phyloP scores from a whole-genome alignment of 2,329 filamentous ascomycete genomes.

The Cyclaneusma minus region DNA sequence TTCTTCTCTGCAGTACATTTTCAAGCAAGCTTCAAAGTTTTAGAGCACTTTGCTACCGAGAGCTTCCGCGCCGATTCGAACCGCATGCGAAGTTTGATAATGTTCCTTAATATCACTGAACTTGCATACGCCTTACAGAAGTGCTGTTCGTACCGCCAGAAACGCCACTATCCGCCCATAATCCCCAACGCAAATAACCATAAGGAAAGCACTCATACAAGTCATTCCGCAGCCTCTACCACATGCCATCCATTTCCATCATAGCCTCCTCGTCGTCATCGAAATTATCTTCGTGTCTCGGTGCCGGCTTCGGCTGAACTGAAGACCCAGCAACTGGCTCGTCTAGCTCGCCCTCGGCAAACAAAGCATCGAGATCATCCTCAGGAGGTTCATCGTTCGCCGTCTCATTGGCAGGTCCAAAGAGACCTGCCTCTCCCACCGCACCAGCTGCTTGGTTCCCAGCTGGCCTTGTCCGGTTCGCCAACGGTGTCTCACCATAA shows the following conservation, averaged over 20 bases:
- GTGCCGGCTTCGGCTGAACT: slow-evolving; percentile 11
- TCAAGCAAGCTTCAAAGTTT: no score
- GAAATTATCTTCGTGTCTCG: slow-evolving; percentile 22
- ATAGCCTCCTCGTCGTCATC: slow-evolving; percentile 40
- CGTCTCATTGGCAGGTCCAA: slow-evolving; percentile 9
- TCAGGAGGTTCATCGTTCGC: slow-evolving; percentile 21
- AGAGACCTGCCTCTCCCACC: slow-evolving; percentile 12
- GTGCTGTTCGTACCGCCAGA: no score
- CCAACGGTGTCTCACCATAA: slow-evolving; percentile 35
- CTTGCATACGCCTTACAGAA: no score
- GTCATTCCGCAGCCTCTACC: no score
- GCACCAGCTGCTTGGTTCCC: slow-evolving; percentile 7
- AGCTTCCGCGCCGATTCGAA: no score
- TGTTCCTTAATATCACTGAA: no score
- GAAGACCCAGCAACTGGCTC: slow-evolving; percentile 10
- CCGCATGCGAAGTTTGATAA: no score
- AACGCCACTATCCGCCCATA: no score
- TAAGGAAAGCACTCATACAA: no score
- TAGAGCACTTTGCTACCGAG: no score
- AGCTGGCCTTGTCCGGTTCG: slow-evolving; percentile 4
- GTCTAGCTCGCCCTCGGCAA: slow-evolving; percentile 10
- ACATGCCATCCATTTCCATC: slow-evolving; percentile 43
- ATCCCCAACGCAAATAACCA: no score
- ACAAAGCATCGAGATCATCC: slow-evolving; percentile 20
- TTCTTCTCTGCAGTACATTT: no score